phyloP scores from a whole-genome alignment of 78 protist species.

The Dictyostelium firmibasis region DNA sequence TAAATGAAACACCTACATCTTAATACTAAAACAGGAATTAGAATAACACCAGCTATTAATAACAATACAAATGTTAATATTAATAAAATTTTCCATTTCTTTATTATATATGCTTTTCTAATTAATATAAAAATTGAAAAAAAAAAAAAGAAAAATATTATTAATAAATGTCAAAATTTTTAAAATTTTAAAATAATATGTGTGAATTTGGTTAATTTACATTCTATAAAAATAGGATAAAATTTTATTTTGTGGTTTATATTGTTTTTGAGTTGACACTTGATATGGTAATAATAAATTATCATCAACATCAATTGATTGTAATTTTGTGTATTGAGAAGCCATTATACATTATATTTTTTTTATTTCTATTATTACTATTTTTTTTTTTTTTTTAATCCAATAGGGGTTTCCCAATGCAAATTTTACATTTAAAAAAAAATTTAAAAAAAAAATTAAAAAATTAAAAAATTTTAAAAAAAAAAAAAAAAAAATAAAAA shows the following conservation, averaged over 20 bases:
- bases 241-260: neutral
- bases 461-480: neutral
- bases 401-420: neutral
- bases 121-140: neutral
- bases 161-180: neutral
- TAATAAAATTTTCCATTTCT: neutral
- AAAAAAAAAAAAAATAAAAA: too few species aligned
- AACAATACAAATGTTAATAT: neutral
- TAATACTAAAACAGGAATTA: constrained; percentile 4
- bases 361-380: too few species aligned
- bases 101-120: neutral
- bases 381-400: neutral
- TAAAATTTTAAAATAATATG: too few species aligned
- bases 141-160: neutral
- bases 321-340: neutral
- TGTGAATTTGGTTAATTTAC: neutral
- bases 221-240: neutral
- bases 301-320: neutral
- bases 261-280: neutral
- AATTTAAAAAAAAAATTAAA: too few species aligned
- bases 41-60: constrained; percentile 5
- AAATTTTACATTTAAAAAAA: neutral
- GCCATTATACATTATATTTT: neutral
- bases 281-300: neutral
- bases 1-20: neutral